These are phyloP conservation scores for Rutstroemia sp. DNA, from an alignment of 2,329 filamentous ascomycete species.

Conservation along the genomic window DNA sequence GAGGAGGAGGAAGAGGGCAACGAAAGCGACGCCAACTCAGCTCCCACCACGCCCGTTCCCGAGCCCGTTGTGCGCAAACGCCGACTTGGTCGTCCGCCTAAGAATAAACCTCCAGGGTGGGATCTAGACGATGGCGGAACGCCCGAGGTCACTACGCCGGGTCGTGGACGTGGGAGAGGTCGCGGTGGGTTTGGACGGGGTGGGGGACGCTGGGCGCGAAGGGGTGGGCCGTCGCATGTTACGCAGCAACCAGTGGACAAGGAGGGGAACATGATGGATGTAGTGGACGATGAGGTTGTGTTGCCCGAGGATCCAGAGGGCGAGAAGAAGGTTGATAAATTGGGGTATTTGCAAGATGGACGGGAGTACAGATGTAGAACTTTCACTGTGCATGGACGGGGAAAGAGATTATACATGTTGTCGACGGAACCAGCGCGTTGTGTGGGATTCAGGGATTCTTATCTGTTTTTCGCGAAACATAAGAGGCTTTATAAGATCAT, in stretches of 20 bases:
- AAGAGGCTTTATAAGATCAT: slow-evolving; percentile 96
- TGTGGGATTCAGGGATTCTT: slow-evolving; percentile 94
- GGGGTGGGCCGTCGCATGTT: slow-evolving; percentile 63
- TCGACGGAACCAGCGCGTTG: slow-evolving; percentile 96
- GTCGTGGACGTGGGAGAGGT: slow-evolving; percentile 51
- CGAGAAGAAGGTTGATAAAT: slow-evolving; percentile 87
- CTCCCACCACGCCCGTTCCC: slow-evolving; percentile 26
- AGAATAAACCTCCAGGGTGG: slow-evolving; percentile 77
- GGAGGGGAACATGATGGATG: slow-evolving; percentile 85
- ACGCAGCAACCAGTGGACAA: slow-evolving; percentile 85
- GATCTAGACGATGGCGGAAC: slow-evolving; percentile 44
- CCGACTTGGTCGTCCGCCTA: slow-evolving; percentile 77
- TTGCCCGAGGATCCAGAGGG: slow-evolving; percentile 82
- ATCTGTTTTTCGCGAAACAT: slow-evolving; percentile 98
- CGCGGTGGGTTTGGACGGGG: slow-evolving; percentile 48
- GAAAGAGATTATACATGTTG: slow-evolving; percentile 89
- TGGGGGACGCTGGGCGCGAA: slow-evolving; percentile 60
- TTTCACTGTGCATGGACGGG: slow-evolving; percentile 81
- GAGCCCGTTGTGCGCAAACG: slow-evolving; percentile 56
- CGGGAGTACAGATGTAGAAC: slow-evolving; percentile 93
- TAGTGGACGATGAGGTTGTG: slow-evolving; percentile 85
- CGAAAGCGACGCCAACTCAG: slow-evolving; percentile 43
- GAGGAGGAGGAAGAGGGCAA: slow-evolving; percentile 38
- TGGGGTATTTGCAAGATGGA: slow-evolving; percentile 72
- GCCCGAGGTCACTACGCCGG: slow-evolving; percentile 40